These are phyloP conservation scores for Cladosporium colombiae DNA, from an alignment of 2,329 filamentous ascomycete genomes.

Conservation along the genomic window DNA sequence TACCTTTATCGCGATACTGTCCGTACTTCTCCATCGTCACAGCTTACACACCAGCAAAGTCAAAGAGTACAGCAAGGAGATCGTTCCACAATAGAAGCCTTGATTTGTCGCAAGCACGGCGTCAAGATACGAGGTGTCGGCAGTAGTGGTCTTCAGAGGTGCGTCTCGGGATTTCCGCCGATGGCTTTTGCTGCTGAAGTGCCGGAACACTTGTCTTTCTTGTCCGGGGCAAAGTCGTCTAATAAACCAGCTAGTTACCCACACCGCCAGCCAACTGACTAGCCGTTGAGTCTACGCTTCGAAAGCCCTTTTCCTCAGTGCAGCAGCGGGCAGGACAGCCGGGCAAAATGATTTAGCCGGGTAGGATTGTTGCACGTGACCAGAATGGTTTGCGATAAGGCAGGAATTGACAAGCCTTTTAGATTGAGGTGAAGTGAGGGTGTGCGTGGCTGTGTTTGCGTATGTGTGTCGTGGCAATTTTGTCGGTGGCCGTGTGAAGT, in stretches of 20 bases:
- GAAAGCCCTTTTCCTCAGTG: not conserved
- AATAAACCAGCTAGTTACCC: not conserved
- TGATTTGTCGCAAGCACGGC: not conserved
- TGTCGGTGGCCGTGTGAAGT: not conserved
- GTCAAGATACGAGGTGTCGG: not conserved
- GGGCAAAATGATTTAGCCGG: not conserved
- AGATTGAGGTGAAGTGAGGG: not conserved
- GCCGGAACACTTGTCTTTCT: slow-evolving; percentile 13
- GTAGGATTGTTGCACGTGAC: not conserved
- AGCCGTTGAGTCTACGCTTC: not conserved
- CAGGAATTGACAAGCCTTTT: not conserved
- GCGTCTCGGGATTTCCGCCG: slow-evolving; percentile 9
- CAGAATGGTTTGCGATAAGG: not conserved
- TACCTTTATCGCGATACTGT: slow-evolving; percentile 87
- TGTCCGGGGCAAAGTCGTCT: not conserved
- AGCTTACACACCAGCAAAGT: slow-evolving; percentile 8
- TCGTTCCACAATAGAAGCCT: not conserved
- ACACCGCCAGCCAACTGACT: not conserved
- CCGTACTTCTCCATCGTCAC: slow-evolving; percentile 85
- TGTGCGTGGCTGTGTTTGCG: not conserved
- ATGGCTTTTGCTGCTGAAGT: not conserved
- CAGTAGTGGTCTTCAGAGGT: not conserved
- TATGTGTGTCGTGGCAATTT: slow-evolving; percentile 1
- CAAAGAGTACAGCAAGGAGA: not conserved
- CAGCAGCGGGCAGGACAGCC: not conserved